Evolutionary conservation across 805 yeast species (phyloP).

Genomic region (Saccharomycodes ludwigii): DNA sequence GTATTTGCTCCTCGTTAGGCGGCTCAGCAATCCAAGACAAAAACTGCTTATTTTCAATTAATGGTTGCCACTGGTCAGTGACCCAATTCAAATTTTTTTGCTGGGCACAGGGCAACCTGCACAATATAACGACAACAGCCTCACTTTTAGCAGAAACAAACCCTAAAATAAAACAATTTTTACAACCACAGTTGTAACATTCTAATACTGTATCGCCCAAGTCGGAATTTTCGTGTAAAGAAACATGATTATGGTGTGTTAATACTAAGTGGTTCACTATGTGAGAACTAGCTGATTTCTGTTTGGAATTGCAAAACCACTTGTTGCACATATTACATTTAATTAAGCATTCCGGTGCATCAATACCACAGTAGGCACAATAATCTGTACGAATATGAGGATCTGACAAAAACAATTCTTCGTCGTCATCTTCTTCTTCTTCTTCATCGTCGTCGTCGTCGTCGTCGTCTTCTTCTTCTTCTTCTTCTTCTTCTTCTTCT

Average conservation of each 20-base stretch:
- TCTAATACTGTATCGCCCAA: conserved; percentile 81
- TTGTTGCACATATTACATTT: conserved; percentile 65
- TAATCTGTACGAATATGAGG: too few relatives aligned
- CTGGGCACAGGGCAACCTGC: conserved; percentile 83
- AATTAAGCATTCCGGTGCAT: conserved; percentile 50
- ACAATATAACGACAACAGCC: conserved; percentile 73
- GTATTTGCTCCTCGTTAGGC: conserved; percentile 52
- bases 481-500: too few relatives aligned
- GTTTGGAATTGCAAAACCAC: conserved; percentile 83
- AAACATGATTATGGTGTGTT: conserved; percentile 62
- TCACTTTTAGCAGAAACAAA: conserved; percentile 80
- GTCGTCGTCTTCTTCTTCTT: too few relatives aligned
- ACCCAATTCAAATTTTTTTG: conserved; percentile 74
- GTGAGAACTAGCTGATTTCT: conserved; percentile 64
- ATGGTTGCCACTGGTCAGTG: conserved; percentile 73
- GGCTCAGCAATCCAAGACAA: conserved; percentile 70
- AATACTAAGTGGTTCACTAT: conserved; percentile 76
- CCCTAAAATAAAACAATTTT: conserved; percentile 70
- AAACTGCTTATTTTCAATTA: conserved; percentile 68
- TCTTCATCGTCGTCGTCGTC: too few relatives aligned
- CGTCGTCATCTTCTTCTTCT: too few relatives aligned
- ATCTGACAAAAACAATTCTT: too few relatives aligned
- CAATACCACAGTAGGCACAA: conserved; percentile 66
- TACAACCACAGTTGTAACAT: conserved; percentile 82
- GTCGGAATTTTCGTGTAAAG: conserved; percentile 68